Base-by-base conservation (phyloP, 371 early-diverging fungal species). In the Blakeslea trispora region DNA sequence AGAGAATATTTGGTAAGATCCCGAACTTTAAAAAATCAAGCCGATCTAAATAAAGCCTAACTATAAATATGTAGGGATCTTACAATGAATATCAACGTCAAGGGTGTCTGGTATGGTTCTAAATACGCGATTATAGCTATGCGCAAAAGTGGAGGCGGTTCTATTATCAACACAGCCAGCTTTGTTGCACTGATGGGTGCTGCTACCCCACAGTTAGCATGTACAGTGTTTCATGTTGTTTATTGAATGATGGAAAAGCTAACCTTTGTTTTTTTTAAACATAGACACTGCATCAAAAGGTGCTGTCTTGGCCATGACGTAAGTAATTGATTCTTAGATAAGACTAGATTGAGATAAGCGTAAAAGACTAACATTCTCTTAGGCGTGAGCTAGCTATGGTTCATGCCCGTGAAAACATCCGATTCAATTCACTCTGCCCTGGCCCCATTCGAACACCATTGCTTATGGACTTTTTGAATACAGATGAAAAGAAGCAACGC, bases 101-200 rank as follows among this genome's bases (percentile, higher is more conserved):
- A 94, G 69, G 93, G 94, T 32, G 94, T 94, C n/a, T 94, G 92
- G 92, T 92, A 72, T 68, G 94, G 94, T 19, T 91, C 90, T 74
- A 90, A 90, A 63, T 80, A 92, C 57, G 91, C 85, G 46, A 91
- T 94, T 55, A 73, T 88, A 50, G 91, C 90, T 49, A 81, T 93
- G 82, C 82, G 90, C 34, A 74, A 87, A 32, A 82, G 81, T 13
- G 83, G 81, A 21, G 88, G 88, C 14, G 92, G 92, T 4, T 84
- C 83, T n/a, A 81, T 94, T 66, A 92, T 94, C 77, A 94, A 94
- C 71, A 92, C 91, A 2, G 92, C 92, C 23, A 86, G 87, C 55
- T 92, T 92, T 65, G 91, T 94, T 10, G 92, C 91, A 13, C 59
- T 88, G 14, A 73, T 91, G 66, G 94, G 92, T 45, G 90, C 92